These are phyloP conservation scores for Clarireedia homoeocarpa DNA, from an alignment of 2,329 filamentous ascomycete genomes.

Conservation along the genomic window DNA sequence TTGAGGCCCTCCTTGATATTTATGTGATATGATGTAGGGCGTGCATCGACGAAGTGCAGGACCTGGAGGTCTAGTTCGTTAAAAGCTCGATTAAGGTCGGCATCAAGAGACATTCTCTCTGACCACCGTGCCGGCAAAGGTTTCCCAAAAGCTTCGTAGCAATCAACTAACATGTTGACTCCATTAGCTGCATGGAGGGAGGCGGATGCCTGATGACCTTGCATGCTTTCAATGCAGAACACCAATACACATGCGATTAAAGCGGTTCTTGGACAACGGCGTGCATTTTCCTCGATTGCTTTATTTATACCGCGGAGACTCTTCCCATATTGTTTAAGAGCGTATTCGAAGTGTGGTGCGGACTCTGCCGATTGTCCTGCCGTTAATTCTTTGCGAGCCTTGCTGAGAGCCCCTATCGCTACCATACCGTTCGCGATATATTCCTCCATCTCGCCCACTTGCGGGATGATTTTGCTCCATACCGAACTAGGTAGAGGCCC, in stretches of 20 bases:
- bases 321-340: conserved; percentile 7
- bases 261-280: conserved; percentile 1
- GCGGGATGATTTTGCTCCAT: conserved; percentile 17
- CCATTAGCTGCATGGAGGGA: conserved; percentile 3
- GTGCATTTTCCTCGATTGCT: background rate
- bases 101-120: background rate
- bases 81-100: background rate
- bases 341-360: conserved; percentile 5
- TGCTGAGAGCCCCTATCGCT: conserved; percentile 15
- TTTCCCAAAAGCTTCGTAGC: background rate
- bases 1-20: background rate
- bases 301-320: conserved; percentile 5
- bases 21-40: background rate
- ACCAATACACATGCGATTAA: conserved; percentile 9
- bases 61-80: conserved; percentile 8
- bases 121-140: background rate
- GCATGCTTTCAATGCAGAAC: conserved; percentile 12
- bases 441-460: conserved; percentile 13
- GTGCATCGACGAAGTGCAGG: conserved; percentile 5
- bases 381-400: background rate
- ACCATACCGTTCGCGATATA: conserved; percentile 17
- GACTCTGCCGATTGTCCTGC: background rate
- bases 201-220: conserved; percentile 10
- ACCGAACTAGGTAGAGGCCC: conserved; percentile 12
- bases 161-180: conserved; percentile 1